Evolutionary conservation across 176 grass and related monocot genomes (phyloP).

Genomic region (Metroxylon sagu): DNA sequence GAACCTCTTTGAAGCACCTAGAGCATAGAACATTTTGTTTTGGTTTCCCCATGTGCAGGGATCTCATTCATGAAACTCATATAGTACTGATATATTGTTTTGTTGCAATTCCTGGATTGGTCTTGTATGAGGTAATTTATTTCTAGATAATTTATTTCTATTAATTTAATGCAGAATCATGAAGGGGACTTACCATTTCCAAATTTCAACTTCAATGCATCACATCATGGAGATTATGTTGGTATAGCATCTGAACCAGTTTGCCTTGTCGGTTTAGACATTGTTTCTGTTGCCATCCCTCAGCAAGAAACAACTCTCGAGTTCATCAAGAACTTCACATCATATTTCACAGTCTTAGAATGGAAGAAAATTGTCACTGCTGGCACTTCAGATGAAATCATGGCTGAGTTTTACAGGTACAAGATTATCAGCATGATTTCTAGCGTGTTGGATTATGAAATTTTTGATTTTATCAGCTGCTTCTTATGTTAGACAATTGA

Average conservation of each 20-base stretch:
- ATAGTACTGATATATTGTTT: too few species aligned
- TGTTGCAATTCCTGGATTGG: too few species aligned
- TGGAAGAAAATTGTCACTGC: constrained; percentile 36
- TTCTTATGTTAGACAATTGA: too few species aligned
- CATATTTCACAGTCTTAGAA: constrained; percentile 50
- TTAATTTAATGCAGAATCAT: constrained; percentile 21
- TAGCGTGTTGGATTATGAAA: too few species aligned
- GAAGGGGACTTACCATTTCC: constrained; percentile 9
- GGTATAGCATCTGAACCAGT: constrained; percentile 63
- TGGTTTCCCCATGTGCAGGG: too few species aligned
- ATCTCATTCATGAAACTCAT: too few species aligned
- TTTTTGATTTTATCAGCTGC: too few species aligned
- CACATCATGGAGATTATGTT: constrained; percentile 76
- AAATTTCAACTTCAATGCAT: constrained; percentile 68
- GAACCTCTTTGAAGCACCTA: too few species aligned
- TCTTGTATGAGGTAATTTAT: background rate
- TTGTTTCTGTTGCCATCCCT: constrained; percentile 47
- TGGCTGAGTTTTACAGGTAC: constrained; percentile 67
- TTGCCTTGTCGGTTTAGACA: constrained; percentile 71
- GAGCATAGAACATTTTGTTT: too few species aligned
- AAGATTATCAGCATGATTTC: constrained; percentile 1
- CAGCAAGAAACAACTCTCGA: constrained; percentile 26
- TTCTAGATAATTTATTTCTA: background rate
- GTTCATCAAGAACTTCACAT: constrained; percentile 50
- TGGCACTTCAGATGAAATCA: constrained; percentile 14